Evolutionary conservation across 805 yeast species (phyloP), one percentile per base, ranked within the genome.

Genomic region (Candida taoyuanica): DNA sequence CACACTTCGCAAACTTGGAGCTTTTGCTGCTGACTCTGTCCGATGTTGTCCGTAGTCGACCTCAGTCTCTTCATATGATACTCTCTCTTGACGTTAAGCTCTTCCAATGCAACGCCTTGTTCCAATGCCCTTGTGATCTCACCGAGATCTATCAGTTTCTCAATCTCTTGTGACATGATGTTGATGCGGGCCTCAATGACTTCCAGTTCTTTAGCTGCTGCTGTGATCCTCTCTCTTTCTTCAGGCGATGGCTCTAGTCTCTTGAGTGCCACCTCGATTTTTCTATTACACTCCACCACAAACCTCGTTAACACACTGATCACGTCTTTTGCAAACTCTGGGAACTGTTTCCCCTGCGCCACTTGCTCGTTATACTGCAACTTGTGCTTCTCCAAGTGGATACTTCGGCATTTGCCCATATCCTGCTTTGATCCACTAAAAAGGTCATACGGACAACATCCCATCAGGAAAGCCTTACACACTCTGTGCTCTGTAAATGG

Each of bases 1-100:
- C 98, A 89, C 2, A 77, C 78, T 46, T 77, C 84, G 61, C 98
- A 89, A 1, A 86, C 95, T 59, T 88, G 96, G 32, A 89, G 67
- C 58, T 86, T 85, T 53, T 89, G 97, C 54, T 85, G 95, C 1
- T 93, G 86, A 11, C 88, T 74, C 49, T 85, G 91, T 3, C 94
- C 93, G 7, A 82, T 70, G 52, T 76, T 79, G 40, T 85, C 95
- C 12, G 80, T 72, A 6, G 83, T 61, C 18, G 66, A 70, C 29
- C 82, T 63, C 4, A 83, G 78, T 34, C 70, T 73, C 36, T 73
- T 74, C 1, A 81, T 76, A 14, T 78, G 62, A 15, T 56, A 55
- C 20, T 70, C 74, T 48, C 88, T 64, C 46, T 74, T 71, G 27
- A 63, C 64, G 29, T 62, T 69, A 40, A 69, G 59, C 28, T 63